These are phyloP conservation scores for Boeremia exigua DNA, from an alignment of 2,329 filamentous ascomycete species.

Conservation along the genomic window DNA sequence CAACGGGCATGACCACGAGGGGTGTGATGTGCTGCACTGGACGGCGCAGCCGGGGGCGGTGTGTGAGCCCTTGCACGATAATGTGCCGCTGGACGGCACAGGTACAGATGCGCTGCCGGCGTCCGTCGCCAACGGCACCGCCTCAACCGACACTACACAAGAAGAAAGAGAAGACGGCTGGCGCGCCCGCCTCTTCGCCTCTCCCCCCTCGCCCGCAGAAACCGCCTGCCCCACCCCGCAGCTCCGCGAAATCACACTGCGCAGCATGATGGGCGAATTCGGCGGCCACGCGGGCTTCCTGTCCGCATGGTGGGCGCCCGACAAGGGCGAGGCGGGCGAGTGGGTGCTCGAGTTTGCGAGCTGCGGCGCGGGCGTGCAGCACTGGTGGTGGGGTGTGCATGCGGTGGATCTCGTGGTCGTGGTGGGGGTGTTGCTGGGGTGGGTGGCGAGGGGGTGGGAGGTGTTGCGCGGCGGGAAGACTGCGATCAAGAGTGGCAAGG, in stretches of 20 bases:
- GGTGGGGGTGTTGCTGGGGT: neutral
- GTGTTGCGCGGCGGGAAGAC: neutral
- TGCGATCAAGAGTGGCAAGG: neutral
- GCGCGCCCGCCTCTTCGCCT: slow-evolving; percentile 32
- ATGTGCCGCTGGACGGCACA: no score
- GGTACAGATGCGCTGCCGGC: no score
- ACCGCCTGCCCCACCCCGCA: slow-evolving; percentile 54
- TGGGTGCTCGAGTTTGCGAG: slow-evolving; percentile 84
- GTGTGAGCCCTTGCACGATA: no score
- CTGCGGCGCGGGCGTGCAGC: slow-evolving; percentile 83
- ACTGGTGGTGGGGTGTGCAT: slow-evolving; percentile 94
- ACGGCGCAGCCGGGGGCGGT: slow-evolving; percentile 32
- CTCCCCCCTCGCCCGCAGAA: slow-evolving; percentile 51
- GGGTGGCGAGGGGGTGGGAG: neutral
- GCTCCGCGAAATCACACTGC: slow-evolving; percentile 87
- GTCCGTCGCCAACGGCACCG: no score
- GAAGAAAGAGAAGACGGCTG: slow-evolving; percentile 19
- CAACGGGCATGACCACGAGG: slow-evolving; percentile 94
- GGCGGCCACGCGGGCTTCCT: slow-evolving; percentile 90
- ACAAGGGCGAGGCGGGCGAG: slow-evolving; percentile 71
- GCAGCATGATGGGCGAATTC: slow-evolving; percentile 98
- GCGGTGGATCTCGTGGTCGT: slow-evolving; percentile 48
- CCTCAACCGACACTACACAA: no score
- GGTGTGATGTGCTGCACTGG: slow-evolving; percentile 88
- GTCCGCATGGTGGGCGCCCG: slow-evolving; percentile 85